phyloP scores from a whole-genome alignment of 352 stramenopile genomes.

The Achlya hypogyna region DNA sequence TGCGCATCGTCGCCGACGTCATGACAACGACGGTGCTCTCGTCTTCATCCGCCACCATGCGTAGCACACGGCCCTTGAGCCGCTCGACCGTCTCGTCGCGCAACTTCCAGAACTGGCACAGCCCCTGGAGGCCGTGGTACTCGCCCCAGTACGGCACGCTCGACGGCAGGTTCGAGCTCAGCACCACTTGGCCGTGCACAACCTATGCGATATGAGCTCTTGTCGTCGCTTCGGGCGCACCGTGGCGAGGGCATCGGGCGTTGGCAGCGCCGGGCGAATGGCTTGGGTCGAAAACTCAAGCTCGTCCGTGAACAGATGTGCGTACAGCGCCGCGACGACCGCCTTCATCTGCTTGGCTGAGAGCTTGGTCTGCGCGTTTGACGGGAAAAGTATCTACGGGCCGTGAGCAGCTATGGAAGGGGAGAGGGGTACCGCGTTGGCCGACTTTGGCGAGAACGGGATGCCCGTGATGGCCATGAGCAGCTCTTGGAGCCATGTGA shows the following conservation, averaged over 20 bases:
- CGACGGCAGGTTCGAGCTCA: constrained; percentile 79
- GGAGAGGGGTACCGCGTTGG: not conserved
- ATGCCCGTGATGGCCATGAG: constrained; percentile 41
- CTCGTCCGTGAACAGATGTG: constrained; percentile 63
- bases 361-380: not conserved
- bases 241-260: not conserved
- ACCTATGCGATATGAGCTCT: not conserved
- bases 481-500: constrained; percentile 77
- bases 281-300: constrained; percentile 62
- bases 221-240: not conserved
- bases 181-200: constrained; percentile 24
- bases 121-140: constrained; percentile 80
- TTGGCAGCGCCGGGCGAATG: not conserved
- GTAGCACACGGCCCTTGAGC: constrained; percentile 69
- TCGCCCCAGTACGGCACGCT: constrained; percentile 83
- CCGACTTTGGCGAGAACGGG: constrained; percentile 19
- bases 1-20: constrained; percentile 80
- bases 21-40: constrained; percentile 82
- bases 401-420: not conserved
- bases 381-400: constrained; percentile 15
- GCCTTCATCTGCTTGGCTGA: constrained; percentile 55
- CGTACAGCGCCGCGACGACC: constrained; percentile 68
- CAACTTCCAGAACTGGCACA: constrained; percentile 84
- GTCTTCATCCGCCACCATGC: constrained; percentile 76
- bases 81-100: constrained; percentile 79